Conservation (phyloP, 441 rosid species). For the Eutrema salsugineum region DNA sequence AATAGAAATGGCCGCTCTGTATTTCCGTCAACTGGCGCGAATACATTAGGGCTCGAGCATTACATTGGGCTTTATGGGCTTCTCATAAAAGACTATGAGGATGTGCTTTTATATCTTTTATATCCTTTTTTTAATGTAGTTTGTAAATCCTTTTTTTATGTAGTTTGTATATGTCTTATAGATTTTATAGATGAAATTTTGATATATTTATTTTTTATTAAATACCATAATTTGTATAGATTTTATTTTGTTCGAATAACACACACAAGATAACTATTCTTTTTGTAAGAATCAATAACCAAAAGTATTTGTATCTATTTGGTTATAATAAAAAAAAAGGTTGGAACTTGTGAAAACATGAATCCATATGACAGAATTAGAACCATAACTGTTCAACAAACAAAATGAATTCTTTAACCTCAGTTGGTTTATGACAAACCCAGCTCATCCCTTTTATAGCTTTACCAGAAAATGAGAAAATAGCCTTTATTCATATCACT, state of each 20-base stretch:
- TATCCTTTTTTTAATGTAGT: too few species aligned
- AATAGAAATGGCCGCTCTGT: slow-evolving; percentile 8
- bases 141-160: too few species aligned
- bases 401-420: not conserved
- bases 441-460: not conserved
- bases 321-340: too few species aligned
- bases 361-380: not conserved
- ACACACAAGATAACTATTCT: too few species aligned
- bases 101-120: too few species aligned
- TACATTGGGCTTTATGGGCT: slow-evolving; percentile 8
- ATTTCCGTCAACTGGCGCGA: slow-evolving; percentile 8
- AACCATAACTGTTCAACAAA: not conserved
- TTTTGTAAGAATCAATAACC: too few species aligned
- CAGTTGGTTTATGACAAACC: not conserved
- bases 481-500: not conserved
- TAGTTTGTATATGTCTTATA: too few species aligned
- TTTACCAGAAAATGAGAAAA: not conserved
- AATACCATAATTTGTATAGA: too few species aligned
- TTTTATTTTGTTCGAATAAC: too few species aligned
- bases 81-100: not conserved
- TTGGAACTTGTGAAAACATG: not conserved
- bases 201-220: too few species aligned
- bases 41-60: not conserved
- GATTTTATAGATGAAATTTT: too few species aligned
- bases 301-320: too few species aligned